Percentiles rank a stretch among this genome's conserved stretches.
Evolutionary conservation across 139 green algal genomes (phyloP).

Genomic region (Astrephomene gubernaculifera): DNA sequence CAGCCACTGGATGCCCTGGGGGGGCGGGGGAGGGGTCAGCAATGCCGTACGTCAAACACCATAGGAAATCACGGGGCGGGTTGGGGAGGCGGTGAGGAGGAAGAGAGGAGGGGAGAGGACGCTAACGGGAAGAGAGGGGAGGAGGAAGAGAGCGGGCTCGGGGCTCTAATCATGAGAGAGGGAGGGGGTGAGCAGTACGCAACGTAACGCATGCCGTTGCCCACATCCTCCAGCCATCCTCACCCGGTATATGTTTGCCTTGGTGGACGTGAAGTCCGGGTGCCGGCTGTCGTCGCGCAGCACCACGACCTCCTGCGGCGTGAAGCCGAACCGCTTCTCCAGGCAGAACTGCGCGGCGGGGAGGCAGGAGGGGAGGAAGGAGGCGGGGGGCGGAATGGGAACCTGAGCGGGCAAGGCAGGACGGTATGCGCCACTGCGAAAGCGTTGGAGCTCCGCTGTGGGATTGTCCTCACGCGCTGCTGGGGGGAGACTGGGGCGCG

Average conservation of each 20-base stretch:
- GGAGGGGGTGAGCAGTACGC: too few relatives aligned
- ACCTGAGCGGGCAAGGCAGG: neutral
- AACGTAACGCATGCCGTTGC: too few relatives aligned
- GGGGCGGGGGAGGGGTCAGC: neutral
- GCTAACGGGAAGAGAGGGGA: too few relatives aligned
- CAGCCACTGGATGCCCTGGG: conserved; percentile 48
- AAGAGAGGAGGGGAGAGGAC: neutral
- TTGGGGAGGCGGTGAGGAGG: neutral
- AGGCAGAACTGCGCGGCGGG: conserved; percentile 46
- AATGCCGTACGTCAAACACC: too few relatives aligned
- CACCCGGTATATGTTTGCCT: conserved; percentile 53
- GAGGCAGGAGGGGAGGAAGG: neutral
- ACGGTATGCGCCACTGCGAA: too few relatives aligned
- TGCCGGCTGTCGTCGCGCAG: conserved; percentile 51
- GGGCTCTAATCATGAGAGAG: too few relatives aligned
- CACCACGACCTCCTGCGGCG: conserved; percentile 44
- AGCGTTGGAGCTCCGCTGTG: too few relatives aligned
- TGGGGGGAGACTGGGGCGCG: too few relatives aligned
- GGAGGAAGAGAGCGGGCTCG: too few relatives aligned
- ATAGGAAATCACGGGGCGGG: too few relatives aligned
- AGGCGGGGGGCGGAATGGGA: neutral
- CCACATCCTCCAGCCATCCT: neutral
- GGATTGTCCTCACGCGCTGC: too few relatives aligned
- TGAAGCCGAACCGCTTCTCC: conserved; percentile 56
- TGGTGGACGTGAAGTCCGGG: conserved; percentile 45